Percentiles rank a stretch among this genome's conserved stretches.
Evolutionary conservation across 129 eudicot species (phyloP).

Genomic region (Dittrichia graveolens): DNA sequence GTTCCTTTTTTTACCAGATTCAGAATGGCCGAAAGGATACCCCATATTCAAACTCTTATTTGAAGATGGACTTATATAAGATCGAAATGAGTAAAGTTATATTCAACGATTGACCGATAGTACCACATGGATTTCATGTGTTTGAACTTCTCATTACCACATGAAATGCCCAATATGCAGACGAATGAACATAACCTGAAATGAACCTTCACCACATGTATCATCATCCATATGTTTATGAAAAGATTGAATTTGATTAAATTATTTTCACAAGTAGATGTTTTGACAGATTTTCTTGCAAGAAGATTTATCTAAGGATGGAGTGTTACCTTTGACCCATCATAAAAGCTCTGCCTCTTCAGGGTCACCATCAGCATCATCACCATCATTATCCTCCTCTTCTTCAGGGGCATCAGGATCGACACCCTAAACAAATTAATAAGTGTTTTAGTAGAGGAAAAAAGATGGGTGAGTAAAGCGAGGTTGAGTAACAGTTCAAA

Average conservation of each 20-base stretch:
- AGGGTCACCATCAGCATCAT: constrained; percentile 83
- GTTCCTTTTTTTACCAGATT: constrained; percentile 20
- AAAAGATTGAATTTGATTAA: neutral
- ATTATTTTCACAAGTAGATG: no score
- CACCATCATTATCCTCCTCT: constrained; percentile 85
- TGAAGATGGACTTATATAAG: constrained; percentile 17
- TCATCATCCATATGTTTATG: neutral
- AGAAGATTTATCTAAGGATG: constrained; percentile 18
- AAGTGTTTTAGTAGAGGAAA: neutral
- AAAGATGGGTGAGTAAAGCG: no score
- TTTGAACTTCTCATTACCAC: constrained; percentile 1
- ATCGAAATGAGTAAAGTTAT: constrained; percentile 11
- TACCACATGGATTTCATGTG: constrained; percentile 9
- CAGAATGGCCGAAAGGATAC: neutral
- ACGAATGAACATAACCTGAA: constrained; percentile 21
- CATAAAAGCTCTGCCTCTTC: constrained; percentile 76
- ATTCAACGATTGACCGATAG: constrained; percentile 1
- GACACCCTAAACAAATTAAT: constrained; percentile 62
- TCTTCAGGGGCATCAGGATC: constrained; percentile 99
- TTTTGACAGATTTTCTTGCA: constrained; percentile 20
- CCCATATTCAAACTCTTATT: constrained; percentile 11
- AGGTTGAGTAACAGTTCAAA: no score
- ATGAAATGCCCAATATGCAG: constrained; percentile 4
- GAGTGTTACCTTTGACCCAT: constrained; percentile 26
- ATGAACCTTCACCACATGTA: neutral